A percentile compares a stretch with the other conserved stretches of the same genome.
These are phyloP conservation scores for Ambrosia artemisiifolia DNA, from an alignment of 129 eudicot species.

Conservation along the genomic window DNA sequence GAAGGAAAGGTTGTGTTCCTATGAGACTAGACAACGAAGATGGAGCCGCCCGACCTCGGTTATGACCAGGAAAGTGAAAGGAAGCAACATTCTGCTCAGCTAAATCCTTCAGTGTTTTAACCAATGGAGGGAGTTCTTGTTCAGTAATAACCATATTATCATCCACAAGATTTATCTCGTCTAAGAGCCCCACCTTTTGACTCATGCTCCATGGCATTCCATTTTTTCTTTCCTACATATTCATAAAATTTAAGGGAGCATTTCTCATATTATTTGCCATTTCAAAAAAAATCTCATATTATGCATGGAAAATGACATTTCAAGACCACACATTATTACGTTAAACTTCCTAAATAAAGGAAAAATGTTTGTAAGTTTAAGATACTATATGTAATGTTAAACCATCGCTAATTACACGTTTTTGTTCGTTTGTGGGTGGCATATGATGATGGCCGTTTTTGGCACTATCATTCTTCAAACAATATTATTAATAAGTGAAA, in stretches of 20 bases:
- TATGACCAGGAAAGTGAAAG: background rate
- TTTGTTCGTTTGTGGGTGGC: too few relatives aligned
- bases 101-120: background rate
- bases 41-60: background rate
- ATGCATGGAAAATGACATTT: background rate
- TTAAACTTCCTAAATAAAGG: too few relatives aligned
- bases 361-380: too few relatives aligned
- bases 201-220: background rate
- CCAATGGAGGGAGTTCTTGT: background rate
- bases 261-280: too few relatives aligned
- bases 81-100: background rate
- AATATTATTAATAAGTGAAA: too few relatives aligned
- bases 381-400: too few relatives aligned
- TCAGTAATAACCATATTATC: background rate
- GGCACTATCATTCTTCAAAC: too few relatives aligned
- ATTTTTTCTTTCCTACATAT: background rate
- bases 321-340: too few relatives aligned
- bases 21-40: background rate
- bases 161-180: background rate
- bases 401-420: too few relatives aligned
- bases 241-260: too few relatives aligned
- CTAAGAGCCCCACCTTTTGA: background rate
- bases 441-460: too few relatives aligned
- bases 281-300: too few relatives aligned
- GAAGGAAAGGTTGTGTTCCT: background rate